Evolutionary conservation across 306 rosid genomes (phyloP).

Genomic region (Cucumis cinereus): DNA sequence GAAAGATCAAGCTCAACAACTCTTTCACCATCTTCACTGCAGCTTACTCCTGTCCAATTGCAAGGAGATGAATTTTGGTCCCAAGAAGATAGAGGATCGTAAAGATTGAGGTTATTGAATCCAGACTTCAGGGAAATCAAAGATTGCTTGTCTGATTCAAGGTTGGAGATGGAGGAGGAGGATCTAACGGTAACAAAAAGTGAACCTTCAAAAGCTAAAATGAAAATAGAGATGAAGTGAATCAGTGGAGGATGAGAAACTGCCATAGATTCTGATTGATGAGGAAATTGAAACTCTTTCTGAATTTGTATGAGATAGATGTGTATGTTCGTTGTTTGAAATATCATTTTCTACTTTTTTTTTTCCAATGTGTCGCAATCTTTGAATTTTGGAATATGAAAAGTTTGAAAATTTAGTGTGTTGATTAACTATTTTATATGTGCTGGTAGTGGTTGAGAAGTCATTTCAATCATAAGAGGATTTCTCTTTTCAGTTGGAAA

Average conservation of each 20-base stretch:
- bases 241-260: not conserved
- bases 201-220: not conserved
- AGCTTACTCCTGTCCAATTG: slow-evolving; percentile 54
- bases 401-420: not conserved
- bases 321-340: not conserved
- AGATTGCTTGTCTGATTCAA: slow-evolving; percentile 44
- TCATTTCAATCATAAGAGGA: not conserved
- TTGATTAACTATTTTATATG: not conserved
- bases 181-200: not conserved
- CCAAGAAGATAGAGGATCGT: slow-evolving; percentile 28
- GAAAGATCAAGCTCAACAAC: slow-evolving; percentile 41
- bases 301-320: not conserved
- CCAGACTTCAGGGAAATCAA: slow-evolving; percentile 40
- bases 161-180: slow-evolving; percentile 14
- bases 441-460: not conserved
- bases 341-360: not conserved
- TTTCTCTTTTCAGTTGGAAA: not conserved
- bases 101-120: slow-evolving; percentile 9
- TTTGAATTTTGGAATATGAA: not conserved
- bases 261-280: slow-evolving; percentile 5
- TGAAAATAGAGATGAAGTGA: slow-evolving; percentile 11
- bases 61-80: slow-evolving; percentile 30
- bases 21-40: slow-evolving; percentile 28
- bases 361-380: not conserved
- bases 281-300: not conserved